A percentile compares a stretch with the other conserved stretches of the same genome.
Conservation (phyloP, 2,329 filamentous ascomycete species). For the Alternaria gansuensis region DNA sequence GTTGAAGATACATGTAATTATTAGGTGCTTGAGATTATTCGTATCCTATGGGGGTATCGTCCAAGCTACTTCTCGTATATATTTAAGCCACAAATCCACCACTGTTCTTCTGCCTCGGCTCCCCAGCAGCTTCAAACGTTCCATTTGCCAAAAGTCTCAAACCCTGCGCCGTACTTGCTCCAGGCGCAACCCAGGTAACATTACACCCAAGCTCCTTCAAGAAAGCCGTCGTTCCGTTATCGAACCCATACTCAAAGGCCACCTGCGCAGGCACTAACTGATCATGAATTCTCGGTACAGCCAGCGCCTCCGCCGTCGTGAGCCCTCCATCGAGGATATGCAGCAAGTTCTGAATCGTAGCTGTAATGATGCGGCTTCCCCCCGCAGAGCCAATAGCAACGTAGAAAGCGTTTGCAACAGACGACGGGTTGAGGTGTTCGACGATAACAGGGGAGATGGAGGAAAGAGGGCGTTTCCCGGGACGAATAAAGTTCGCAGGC, state of each 20-base stretch:
- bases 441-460: slow-evolving; percentile 83
- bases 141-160: slow-evolving; percentile 69
- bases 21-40: not conserved
- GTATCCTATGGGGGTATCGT: not conserved
- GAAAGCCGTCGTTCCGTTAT: slow-evolving; percentile 69
- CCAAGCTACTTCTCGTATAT: no score
- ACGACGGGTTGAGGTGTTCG: slow-evolving; percentile 67
- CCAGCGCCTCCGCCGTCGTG: slow-evolving; percentile 69
- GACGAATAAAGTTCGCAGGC: slow-evolving; percentile 80
- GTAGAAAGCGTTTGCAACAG: slow-evolving; percentile 60
- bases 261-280: slow-evolving; percentile 78
- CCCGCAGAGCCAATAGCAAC: slow-evolving; percentile 79
- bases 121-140: slow-evolving; percentile 78
- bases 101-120: slow-evolving; percentile 77
- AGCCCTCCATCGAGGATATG: slow-evolving; percentile 73
- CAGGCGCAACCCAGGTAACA: slow-evolving; percentile 71
- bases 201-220: slow-evolving; percentile 74
- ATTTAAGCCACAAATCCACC: slow-evolving; percentile 67
- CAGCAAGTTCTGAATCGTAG: slow-evolving; percentile 77
- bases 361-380: slow-evolving; percentile 82
- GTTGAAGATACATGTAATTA: not conserved
- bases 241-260: slow-evolving; percentile 73
- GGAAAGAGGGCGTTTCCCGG: slow-evolving; percentile 82
- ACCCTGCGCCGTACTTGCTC: slow-evolving; percentile 75
- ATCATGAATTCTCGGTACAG: slow-evolving; percentile 76